Percentiles rank a stretch among this genome's conserved stretches.
Conservation (phyloP, 176 grass and related monocot species). For the Aegilops sharonensis region DNA sequence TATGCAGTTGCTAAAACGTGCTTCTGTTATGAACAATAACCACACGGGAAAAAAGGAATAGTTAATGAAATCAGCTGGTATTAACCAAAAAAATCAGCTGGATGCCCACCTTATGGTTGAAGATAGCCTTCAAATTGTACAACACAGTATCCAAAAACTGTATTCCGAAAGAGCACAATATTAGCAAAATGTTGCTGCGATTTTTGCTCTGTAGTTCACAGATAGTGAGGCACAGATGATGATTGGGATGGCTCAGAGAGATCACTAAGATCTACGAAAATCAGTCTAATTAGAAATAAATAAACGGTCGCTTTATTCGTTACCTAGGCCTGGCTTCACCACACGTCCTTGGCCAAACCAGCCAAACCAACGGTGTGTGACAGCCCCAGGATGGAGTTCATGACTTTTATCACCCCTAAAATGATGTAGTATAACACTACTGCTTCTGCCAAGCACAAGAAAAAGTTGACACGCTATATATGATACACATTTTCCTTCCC, state of each 20-base stretch:
- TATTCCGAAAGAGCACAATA: background rate
- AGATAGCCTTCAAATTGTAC: too few relatives aligned
- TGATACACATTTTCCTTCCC: constrained; percentile 37
- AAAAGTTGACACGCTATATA: constrained; percentile 21
- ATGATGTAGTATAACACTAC: constrained; percentile 10
- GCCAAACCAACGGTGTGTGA: background rate
- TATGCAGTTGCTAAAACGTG: too few relatives aligned
- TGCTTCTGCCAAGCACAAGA: background rate
- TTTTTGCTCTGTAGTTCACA: background rate
- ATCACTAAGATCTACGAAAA: background rate
- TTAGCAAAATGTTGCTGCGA: background rate
- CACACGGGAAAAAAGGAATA: too few relatives aligned
- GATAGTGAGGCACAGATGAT: background rate
- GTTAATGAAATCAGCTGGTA: too few relatives aligned
- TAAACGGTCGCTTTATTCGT: background rate
- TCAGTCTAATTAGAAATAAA: background rate
- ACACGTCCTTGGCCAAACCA: background rate
- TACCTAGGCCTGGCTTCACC: background rate
- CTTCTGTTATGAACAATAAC: too few relatives aligned
- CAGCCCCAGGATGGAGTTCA: background rate
- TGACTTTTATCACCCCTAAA: background rate
- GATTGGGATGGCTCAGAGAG: background rate
- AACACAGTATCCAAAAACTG: background rate
- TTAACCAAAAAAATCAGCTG: too few relatives aligned
- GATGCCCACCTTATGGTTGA: too few relatives aligned